A percentile compares a stretch with the other conserved stretches of the same genome.
These are phyloP conservation scores for Nitzschia sp. DNA, from an alignment of 108 stramenopile genomes.

Conservation along the genomic window DNA sequence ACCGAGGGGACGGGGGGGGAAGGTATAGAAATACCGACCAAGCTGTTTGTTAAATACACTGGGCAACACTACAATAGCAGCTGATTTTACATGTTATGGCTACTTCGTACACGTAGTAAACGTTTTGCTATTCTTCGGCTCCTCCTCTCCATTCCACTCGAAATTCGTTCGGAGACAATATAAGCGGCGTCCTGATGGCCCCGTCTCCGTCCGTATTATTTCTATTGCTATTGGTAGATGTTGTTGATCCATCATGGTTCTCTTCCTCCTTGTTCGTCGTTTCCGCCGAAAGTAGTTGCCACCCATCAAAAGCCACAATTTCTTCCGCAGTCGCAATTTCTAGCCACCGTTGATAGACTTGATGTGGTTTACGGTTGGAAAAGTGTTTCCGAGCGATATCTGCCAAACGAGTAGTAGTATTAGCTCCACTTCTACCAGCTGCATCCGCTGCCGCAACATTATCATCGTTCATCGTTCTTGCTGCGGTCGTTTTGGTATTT, in stretches of 20 bases:
- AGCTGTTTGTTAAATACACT: too few relatives aligned
- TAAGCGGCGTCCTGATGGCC: not conserved
- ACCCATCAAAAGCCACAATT: conserved; percentile 16
- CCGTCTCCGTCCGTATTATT: not conserved
- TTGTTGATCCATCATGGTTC: conserved; percentile 1
- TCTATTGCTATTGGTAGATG: not conserved
- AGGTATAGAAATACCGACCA: too few relatives aligned
- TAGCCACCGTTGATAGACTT: conserved; percentile 34
- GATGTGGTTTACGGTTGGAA: conserved; percentile 32
- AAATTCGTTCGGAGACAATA: not conserved
- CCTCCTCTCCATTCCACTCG: conserved; percentile 1
- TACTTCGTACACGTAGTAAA: too few relatives aligned
- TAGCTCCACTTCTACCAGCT: not conserved
- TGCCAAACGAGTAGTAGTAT: not conserved
- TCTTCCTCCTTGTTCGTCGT: not conserved
- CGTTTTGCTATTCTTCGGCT: conserved; percentile 5
- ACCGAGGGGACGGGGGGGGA: too few relatives aligned
- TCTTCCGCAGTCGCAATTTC: conserved; percentile 42
- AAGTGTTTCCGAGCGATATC: conserved; percentile 25
- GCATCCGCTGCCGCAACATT: not conserved
- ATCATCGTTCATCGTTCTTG: not conserved
- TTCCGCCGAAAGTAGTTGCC: conserved; percentile 20
- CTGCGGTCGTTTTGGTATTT: not conserved
- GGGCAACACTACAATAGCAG: too few relatives aligned
- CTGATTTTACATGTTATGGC: too few relatives aligned